A percentile compares a stretch with the other conserved stretches of the same genome.
Evolutionary conservation across 192 early-diverging fungal species (phyloP).

Genomic region (Chytriomyces sp.): DNA sequence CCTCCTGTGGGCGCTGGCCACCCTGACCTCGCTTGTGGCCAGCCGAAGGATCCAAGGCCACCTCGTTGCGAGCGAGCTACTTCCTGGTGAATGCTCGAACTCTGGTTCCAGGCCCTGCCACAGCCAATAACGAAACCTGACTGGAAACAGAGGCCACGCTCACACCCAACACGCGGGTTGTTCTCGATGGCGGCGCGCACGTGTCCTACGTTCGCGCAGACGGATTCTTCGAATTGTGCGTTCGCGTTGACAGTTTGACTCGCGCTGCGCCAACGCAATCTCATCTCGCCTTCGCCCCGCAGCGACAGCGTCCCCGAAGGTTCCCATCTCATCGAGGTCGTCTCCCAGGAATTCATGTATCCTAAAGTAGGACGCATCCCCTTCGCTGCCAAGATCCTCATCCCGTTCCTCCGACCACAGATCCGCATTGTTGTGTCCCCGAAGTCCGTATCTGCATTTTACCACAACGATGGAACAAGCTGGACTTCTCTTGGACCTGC

Average conservation of each 20-base stretch:
- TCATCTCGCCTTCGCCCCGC: not conserved
- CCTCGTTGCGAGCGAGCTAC: constrained; percentile 11
- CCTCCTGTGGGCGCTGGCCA: no score
- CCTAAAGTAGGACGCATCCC: constrained; percentile 28
- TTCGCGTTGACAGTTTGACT: not conserved
- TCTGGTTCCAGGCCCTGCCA: not conserved
- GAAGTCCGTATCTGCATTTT: constrained; percentile 20
- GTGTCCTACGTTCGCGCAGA: constrained; percentile 41
- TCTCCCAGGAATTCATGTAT: constrained; percentile 33
- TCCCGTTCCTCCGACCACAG: constrained; percentile 12
- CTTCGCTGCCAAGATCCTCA: constrained; percentile 8
- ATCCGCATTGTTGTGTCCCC: constrained; percentile 24
- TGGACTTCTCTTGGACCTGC: constrained; percentile 28
- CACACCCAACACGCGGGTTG: constrained; percentile 28
- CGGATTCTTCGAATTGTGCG: constrained; percentile 36
- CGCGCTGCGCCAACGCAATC: not conserved
- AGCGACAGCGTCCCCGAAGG: constrained; percentile 42
- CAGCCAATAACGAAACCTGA: not conserved
- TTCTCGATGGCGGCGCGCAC: constrained; percentile 37
- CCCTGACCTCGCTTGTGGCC: no score
- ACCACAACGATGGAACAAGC: constrained; percentile 31
- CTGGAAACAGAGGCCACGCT: constrained; percentile 23
- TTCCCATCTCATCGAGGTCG: constrained; percentile 41
- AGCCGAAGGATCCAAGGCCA: not conserved
- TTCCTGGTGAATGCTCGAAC: constrained; percentile 6